Evolutionary conservation across 148 eudicot genomes (phyloP), one percentile per base, ranked within the genome.

Genomic region (Chenopodium formosanum): DNA sequence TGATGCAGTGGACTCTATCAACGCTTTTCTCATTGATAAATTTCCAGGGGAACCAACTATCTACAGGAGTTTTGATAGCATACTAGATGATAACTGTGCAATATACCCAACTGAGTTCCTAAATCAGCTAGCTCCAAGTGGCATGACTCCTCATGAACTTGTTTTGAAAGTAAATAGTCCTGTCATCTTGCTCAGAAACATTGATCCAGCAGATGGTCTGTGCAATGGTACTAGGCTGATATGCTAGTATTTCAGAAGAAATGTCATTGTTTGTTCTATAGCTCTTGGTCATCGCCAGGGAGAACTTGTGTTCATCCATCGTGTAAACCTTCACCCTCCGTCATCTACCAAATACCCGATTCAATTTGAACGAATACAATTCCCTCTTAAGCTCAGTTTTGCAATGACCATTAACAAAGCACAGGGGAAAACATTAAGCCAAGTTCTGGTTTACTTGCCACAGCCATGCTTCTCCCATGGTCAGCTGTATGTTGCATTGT

Each of bases 131-230:
- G 58, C n/a, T 9, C 79, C 70, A 9, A 2, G 46, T 4, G 79
- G 69, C 10, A 76, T 76, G 69, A 62, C 46, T 32, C 32, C 79
- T 2, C 50, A 60, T 62, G 69, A 76, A 22, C 50, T 76, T 1
- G 20, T 58, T 31, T 7, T 76, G 1, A 76, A 37, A 32, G 10
- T 16, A 58, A 76, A 76, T 76, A 19, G 13, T 17, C 79, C 48
- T 4, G 68, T 62, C 7, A 76, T 76, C 13, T 9, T 76, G 9
- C 7, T 76, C 0, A 17, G 79, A 11, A 76, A 76, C 29, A 14
- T 58, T 4, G 79, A 34, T 22, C 70, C 29, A 25, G n/a, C 69
- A 58, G 40, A 2, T 1, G 31, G 79, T 1, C 19, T 56, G 16
- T 14, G 62, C 19, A 56, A 56, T 56, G 62, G 62, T 2, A 56